A percentile compares a stretch with the other conserved stretches of the same genome.
Evolutionary conservation across 352 stramenopile genomes (phyloP).

Genomic region (Phytopythium boreale): DNA sequence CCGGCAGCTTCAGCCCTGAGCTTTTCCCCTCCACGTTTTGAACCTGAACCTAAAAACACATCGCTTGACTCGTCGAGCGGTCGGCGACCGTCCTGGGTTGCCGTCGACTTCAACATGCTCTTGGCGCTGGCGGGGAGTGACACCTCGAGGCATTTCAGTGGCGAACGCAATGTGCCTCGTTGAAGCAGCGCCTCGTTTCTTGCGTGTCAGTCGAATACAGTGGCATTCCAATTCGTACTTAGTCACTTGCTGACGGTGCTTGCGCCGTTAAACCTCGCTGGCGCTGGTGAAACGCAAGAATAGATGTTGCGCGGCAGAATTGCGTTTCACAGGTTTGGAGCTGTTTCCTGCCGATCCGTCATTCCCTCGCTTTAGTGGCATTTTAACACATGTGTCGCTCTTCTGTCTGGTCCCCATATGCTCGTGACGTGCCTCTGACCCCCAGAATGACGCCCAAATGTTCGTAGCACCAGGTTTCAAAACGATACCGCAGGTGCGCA

Average conservation of each 20-base stretch:
- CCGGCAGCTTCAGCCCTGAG: background rate
- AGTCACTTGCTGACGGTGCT: conserved; percentile 4
- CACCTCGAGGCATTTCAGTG: conserved; percentile 7
- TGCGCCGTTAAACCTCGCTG: background rate
- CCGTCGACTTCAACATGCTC: conserved; percentile 5
- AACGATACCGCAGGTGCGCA: background rate
- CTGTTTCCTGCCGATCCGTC: background rate
- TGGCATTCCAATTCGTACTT: conserved; percentile 17
- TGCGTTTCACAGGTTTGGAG: conserved; percentile 2
- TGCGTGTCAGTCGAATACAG: conserved; percentile 24
- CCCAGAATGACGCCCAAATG: background rate
- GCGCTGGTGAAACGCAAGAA: conserved; percentile 21
- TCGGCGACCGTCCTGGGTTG: background rate
- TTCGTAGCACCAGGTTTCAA: background rate
- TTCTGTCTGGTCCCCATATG: background rate
- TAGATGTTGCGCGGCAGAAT: conserved; percentile 1
- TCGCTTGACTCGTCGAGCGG: background rate
- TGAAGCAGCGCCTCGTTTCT: conserved; percentile 3
- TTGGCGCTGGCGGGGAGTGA: background rate
- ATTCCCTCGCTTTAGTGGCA: background rate
- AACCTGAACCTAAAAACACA: background rate
- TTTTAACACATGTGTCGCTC: background rate
- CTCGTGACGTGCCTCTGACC: no score
- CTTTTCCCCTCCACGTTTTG: background rate
- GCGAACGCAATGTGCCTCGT: conserved; percentile 16